Evolutionary conservation across 1,139 yeast genomes (phyloP), one percentile per base, ranked within the genome.

Genomic region (Pichia sp.): DNA sequence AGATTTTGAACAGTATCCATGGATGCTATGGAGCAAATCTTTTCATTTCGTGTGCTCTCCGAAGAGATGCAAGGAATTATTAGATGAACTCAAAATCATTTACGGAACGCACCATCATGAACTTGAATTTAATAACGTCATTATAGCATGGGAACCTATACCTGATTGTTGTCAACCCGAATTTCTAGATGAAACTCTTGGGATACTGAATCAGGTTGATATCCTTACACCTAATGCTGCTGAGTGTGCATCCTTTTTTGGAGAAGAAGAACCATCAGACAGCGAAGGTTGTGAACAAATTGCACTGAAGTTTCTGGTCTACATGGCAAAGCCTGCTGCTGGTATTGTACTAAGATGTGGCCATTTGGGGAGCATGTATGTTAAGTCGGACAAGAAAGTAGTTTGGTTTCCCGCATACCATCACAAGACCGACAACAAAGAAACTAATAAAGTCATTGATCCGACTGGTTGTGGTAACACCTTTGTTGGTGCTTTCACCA

Each of bases 381-480:
- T 51, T 6, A 41, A 49, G 11, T 18, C 31, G 5, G 17, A 15
- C 9, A 7, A 3, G 15, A 11, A 16, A 6, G 11, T 23, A 3
- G 19, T 16, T 6, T 66, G 77, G 72, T 67, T 76, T 22, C 91
- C 93, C 0, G 87, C 96, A 0, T 88, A 80, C 53, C 94, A 85
- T 52, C 20, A 30, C 20, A 52, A 48, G 14, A 59, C 57, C 30
- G 63, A 57, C 40, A 46, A 50, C 3, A 16, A 18, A 3, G 15
- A 19, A 3, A 17, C 11, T 14, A 30, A 33, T 17, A 58, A 60
- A 24, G 91, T 87, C 1, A 61, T 76, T 3, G 97, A 88, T 55
- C 95, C 94, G 0, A 88, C 96, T 0, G 97, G 97, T 0, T 96
- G 94, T 3, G 97, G 97, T 0, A 88, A 88, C 54, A 68, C 93